Evolutionary conservation across 2,329 filamentous ascomycete genomes (phyloP).

Genomic region (Aspergillus viridinutans): DNA sequence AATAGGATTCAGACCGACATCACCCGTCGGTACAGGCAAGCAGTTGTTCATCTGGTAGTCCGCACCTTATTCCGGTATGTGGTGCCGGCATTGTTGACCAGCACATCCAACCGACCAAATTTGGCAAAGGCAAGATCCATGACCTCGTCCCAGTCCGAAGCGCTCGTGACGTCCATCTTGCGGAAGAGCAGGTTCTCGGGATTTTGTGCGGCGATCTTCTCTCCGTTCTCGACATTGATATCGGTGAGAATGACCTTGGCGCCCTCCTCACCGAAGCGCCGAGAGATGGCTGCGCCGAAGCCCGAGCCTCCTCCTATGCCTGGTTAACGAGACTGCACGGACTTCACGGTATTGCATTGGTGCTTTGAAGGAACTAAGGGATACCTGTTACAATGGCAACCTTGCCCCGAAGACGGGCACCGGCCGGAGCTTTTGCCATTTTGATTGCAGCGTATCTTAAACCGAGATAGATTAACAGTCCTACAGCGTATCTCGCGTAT

Average conservation of each 20-base stretch:
- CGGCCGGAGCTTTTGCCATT: constrained; percentile 9
- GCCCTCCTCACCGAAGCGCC: constrained; percentile 38
- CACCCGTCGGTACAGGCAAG: background rate
- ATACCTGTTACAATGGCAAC: constrained; percentile 45
- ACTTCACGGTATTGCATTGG: background rate
- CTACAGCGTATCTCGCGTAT: background rate
- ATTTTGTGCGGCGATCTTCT: constrained; percentile 28
- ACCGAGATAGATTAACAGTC: background rate
- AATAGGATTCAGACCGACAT: background rate
- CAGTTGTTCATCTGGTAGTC: background rate
- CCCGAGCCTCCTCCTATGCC: constrained; percentile 38
- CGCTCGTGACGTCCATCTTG: constrained; percentile 33
- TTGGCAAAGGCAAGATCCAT: constrained; percentile 27
- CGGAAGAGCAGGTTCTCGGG: constrained; percentile 29
- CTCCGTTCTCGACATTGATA: constrained; percentile 35
- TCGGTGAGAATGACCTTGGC: constrained; percentile 41
- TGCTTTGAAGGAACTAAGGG: background rate
- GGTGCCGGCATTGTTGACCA: constrained; percentile 48
- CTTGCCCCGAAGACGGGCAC: constrained; percentile 39
- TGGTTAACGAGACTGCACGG: background rate
- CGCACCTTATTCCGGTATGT: constrained; percentile 38
- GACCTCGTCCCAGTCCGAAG: constrained; percentile 30
- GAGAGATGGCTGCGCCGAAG: constrained; percentile 40
- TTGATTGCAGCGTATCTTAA: background rate
- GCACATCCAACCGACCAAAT: constrained; percentile 37